Conservation (phyloP, 2,329 filamentous ascomycete genomes). For the Phaeosphaeria sp. region DNA sequence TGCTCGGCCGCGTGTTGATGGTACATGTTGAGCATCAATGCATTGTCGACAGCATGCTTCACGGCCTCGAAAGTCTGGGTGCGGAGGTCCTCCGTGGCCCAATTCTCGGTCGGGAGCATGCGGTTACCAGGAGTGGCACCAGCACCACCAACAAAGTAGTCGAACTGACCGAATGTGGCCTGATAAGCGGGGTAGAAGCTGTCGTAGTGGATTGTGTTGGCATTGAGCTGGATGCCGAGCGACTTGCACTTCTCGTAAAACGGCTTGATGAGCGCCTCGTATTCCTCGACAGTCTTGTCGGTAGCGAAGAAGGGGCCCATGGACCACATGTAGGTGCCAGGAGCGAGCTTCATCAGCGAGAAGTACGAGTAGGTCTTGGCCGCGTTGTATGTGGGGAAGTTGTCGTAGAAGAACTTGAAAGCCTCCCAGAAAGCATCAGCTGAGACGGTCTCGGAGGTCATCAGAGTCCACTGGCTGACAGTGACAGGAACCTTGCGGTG, state of each 20-base stretch:
- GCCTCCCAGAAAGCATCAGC: constrained; percentile 40
- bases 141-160: constrained; percentile 37
- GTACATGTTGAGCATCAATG: constrained; percentile 29
- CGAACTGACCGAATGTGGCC: constrained; percentile 30
- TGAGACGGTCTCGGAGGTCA: constrained; percentile 36
- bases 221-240: constrained; percentile 31
- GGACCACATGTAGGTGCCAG: constrained; percentile 29
- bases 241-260: constrained; percentile 30
- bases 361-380: constrained; percentile 40
- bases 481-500: constrained; percentile 40
- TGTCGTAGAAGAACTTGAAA: constrained; percentile 28
- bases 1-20: constrained; percentile 34
- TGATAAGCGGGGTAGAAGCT: constrained; percentile 41
- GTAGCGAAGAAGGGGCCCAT: constrained; percentile 40
- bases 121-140: constrained; percentile 42
- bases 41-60: constrained; percentile 28
- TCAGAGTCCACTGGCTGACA: constrained; percentile 39
- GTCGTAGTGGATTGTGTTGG: constrained; percentile 31
- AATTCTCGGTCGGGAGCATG: constrained; percentile 44
- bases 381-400: constrained; percentile 29
- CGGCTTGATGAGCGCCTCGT: constrained; percentile 29
- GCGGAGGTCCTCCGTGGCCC: constrained; percentile 33
- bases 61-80: constrained; percentile 35
- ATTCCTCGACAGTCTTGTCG: constrained; percentile 31
- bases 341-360: constrained; percentile 29